These are phyloP conservation scores for Thielaviopsis populi DNA, from an alignment of 2,329 filamentous ascomycete genomes.

Conservation along the genomic window DNA sequence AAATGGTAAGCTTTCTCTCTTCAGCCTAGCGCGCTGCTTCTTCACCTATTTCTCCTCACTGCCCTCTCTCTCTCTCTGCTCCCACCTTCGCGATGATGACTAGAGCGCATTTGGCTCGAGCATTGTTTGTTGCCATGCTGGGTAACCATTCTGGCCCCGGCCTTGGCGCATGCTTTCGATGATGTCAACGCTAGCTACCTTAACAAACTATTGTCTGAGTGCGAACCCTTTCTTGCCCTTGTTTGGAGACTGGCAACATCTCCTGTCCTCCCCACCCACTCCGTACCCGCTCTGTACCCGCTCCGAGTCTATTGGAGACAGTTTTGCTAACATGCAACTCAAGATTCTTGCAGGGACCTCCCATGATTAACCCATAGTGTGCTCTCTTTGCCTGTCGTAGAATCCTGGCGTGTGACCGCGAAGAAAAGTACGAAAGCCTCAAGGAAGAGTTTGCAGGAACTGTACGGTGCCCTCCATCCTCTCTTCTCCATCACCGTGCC, in stretches of 20 bases:
- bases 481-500: slow-evolving; percentile 19
- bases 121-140: slow-evolving; percentile 51
- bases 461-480: slow-evolving; percentile 42
- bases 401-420: slow-evolving; percentile 85
- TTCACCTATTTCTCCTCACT: slow-evolving; percentile 12
- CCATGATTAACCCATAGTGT: slow-evolving; percentile 8
- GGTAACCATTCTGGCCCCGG: slow-evolving; percentile 62
- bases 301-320: neutral
- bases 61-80: slow-evolving; percentile 1
- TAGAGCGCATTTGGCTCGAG: slow-evolving; percentile 99
- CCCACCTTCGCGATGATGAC: slow-evolving; percentile 67
- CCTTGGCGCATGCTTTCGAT: slow-evolving; percentile 56
- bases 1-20: slow-evolving; percentile 26
- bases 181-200: slow-evolving; percentile 99
- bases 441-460: slow-evolving; percentile 67
- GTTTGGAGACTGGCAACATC: neutral
- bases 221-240: slow-evolving; percentile 7
- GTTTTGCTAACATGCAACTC: slow-evolving; percentile 13
- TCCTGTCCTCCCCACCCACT: neutral
- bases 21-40: neutral
- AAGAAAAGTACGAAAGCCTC: slow-evolving; percentile 73
- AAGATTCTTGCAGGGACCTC: slow-evolving; percentile 4
- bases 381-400: slow-evolving; percentile 33
- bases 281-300: neutral
- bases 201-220: slow-evolving; percentile 64